Conservation (phyloP, 768 basidiomycete genomes). For the Termitomyces titanicus region DNA sequence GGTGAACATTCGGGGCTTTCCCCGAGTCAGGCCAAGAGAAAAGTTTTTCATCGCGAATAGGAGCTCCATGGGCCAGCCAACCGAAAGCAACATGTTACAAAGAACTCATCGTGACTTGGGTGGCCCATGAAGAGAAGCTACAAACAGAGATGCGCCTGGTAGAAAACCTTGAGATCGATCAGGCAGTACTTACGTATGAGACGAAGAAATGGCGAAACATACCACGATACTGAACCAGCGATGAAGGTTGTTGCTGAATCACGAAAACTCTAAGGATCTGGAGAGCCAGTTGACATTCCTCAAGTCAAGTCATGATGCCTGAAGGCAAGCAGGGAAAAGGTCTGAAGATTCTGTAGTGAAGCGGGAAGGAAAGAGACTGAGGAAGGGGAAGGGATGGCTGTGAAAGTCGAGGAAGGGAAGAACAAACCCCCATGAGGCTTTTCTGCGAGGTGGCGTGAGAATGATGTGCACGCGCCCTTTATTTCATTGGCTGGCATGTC, state of each 20-base stretch:
- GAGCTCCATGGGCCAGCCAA: neutral
- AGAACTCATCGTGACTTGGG: neutral
- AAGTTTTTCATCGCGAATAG: neutral
- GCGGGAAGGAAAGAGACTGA: neutral
- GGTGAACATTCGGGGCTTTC: neutral
- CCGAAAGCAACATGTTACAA: neutral
- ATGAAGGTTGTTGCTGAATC: neutral
- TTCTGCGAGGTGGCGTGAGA: conserved; percentile 18
- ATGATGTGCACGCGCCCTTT: conserved; percentile 10
- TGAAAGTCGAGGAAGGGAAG: conserved; percentile 3
- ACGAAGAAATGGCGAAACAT: neutral
- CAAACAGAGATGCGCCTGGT: too few relatives aligned
- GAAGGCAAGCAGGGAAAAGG: neutral
- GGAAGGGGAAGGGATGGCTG: neutral
- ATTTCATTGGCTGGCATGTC: conserved; percentile 15
- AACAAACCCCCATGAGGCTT: conserved; percentile 13
- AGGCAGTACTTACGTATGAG: too few relatives aligned
- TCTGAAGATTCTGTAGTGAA: neutral
- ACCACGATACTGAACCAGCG: neutral
- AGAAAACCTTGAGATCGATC: neutral
- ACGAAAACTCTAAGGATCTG: neutral
- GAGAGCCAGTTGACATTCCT: neutral
- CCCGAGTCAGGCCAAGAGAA: conserved; percentile 2
- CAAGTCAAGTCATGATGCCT: neutral
- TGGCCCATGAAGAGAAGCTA: too few relatives aligned